These are phyloP conservation scores for Huntiella moniliformis DNA, from an alignment of 2,329 filamentous ascomycete genomes.

Conservation along the genomic window DNA sequence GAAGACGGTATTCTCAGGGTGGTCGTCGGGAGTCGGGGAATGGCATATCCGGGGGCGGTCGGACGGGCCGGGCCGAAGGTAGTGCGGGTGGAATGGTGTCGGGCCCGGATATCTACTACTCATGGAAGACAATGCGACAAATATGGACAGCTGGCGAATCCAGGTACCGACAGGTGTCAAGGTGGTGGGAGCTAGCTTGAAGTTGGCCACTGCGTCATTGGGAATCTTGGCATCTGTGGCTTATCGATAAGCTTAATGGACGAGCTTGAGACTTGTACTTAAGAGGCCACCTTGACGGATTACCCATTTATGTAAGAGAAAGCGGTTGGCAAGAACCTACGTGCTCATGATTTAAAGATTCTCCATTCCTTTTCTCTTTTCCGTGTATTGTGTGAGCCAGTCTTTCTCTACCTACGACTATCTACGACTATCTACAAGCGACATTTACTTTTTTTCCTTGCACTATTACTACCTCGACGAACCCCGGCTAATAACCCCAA, in stretches of 20 bases:
- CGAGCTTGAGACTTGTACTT: too few relatives aligned
- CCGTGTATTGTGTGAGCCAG: too few relatives aligned
- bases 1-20: conserved; percentile 13
- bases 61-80: background rate
- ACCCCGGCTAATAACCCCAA: background rate
- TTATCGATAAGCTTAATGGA: background rate
- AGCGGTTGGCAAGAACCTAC: too few relatives aligned
- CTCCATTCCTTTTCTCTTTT: too few relatives aligned
- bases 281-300: conserved; percentile 9
- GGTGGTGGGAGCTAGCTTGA: background rate
- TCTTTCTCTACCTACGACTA: too few relatives aligned
- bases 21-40: background rate
- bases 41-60: background rate
- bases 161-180: too few relatives aligned
- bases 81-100: background rate
- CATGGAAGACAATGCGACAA: too few relatives aligned
- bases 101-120: too few relatives aligned
- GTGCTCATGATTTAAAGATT: too few relatives aligned
- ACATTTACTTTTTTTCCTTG: background rate
- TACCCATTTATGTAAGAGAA: background rate
- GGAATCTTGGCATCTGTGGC: background rate
- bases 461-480: background rate
- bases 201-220: background rate
- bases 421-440: too few relatives aligned
- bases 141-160: too few relatives aligned